phyloP scores from a whole-genome alignment of 768 basidiomycete species.

The Hypsizygus marmoreus region DNA sequence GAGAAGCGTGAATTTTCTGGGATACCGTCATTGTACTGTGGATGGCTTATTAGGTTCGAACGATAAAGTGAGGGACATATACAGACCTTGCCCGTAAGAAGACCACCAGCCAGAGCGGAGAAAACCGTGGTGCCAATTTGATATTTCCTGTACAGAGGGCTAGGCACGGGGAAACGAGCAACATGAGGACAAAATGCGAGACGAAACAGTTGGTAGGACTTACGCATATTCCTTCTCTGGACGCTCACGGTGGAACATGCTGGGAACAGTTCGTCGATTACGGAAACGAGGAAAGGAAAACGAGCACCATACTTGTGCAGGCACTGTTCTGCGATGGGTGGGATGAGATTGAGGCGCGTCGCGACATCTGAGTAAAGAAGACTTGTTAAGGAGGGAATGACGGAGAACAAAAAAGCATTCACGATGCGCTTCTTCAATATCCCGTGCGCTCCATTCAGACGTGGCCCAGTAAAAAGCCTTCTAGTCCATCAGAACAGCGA shows the following conservation, averaged over 20 bases:
- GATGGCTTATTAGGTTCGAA: slow-evolving; percentile 13
- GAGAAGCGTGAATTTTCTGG: slow-evolving; percentile 70
- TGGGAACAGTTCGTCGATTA: slow-evolving; percentile 25
- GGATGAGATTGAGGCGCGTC: slow-evolving; percentile 59
- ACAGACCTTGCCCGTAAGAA: slow-evolving; percentile 74
- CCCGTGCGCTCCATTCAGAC: slow-evolving; percentile 74
- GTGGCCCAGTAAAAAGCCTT: slow-evolving; percentile 65
- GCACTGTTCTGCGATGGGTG: slow-evolving; percentile 76
- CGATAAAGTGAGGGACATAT: not conserved
- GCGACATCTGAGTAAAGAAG: slow-evolving; percentile 54
- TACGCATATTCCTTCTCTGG: slow-evolving; percentile 76
- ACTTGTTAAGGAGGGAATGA: not conserved
- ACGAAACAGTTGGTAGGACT: slow-evolving; percentile 19
- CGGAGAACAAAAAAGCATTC: slow-evolving; percentile 22
- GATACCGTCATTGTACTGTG: slow-evolving; percentile 69
- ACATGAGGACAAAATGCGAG: not conserved
- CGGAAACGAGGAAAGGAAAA: not conserved
- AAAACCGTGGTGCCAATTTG: slow-evolving; percentile 68
- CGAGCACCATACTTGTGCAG: slow-evolving; percentile 53
- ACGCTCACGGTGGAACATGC: slow-evolving; percentile 74
- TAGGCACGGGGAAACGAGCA: slow-evolving; percentile 23
- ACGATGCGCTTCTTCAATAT: slow-evolving; percentile 71
- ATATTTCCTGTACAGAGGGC: slow-evolving; percentile 66
- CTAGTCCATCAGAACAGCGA: slow-evolving; percentile 23
- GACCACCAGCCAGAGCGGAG: slow-evolving; percentile 67